A percentile compares a stretch with the other conserved stretches of the same genome.
These are phyloP conservation scores for Globisporangium middletonii DNA, from an alignment of 352 stramenopile genomes.

Conservation along the genomic window DNA sequence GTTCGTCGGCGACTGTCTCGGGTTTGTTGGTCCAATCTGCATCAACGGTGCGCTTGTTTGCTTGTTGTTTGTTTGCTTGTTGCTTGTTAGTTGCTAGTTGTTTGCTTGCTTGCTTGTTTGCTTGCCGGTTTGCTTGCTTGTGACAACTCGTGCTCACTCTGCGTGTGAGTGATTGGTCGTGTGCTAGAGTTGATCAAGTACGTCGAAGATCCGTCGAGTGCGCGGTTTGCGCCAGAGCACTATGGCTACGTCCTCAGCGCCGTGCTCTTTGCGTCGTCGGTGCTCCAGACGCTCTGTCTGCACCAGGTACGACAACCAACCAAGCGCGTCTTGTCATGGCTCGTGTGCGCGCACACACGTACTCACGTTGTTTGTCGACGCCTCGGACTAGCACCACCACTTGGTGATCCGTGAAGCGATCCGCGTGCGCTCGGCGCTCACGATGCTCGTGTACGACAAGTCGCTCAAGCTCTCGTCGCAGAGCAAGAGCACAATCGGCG, in stretches of 20 bases:
- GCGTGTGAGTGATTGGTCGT: background rate
- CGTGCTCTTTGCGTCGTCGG: constrained; percentile 36
- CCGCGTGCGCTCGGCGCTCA: constrained; percentile 52
- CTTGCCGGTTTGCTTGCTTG: background rate
- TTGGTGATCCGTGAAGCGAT: constrained; percentile 61
- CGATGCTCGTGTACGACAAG: constrained; percentile 64
- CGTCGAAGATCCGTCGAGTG: constrained; percentile 41
- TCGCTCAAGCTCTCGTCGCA: constrained; percentile 48
- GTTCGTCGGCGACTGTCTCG: constrained; percentile 85
- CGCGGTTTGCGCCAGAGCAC: constrained; percentile 34
- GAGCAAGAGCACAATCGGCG: constrained; percentile 43
- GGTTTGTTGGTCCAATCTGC: constrained; percentile 87
- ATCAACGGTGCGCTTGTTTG: constrained; percentile 23
- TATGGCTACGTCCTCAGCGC: constrained; percentile 54
- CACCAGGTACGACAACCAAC: constrained; percentile 27
- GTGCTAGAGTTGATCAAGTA: constrained; percentile 48
- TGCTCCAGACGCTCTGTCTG: constrained; percentile 49
- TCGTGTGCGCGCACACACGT: background rate
- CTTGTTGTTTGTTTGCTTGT: background rate
- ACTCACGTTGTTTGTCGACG: background rate
- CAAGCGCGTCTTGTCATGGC: no score
- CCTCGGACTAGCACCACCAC: constrained; percentile 38
- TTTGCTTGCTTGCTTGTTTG: background rate
- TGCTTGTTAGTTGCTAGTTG: background rate
- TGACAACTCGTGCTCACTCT: background rate